Evolutionary conservation across 2,329 filamentous ascomycete genomes (phyloP).

Genomic region (Diaporthe aspalathi): DNA sequence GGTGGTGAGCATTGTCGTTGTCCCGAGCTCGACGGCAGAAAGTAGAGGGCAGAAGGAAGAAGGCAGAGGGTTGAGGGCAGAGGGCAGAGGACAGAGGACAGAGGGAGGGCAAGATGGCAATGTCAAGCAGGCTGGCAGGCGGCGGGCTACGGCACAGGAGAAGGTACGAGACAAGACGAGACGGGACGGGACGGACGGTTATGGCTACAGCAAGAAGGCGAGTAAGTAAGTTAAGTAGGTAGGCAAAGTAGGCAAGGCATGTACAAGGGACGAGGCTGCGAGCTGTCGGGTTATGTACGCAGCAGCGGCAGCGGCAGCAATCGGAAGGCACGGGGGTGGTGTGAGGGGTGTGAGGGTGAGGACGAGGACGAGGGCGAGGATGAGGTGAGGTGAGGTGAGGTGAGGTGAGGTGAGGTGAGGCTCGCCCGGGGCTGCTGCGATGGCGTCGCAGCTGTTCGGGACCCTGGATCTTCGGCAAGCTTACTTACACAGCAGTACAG

Average conservation of each 20-base stretch:
- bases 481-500: too few relatives aligned
- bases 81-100: too few relatives aligned
- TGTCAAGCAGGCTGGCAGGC: too few relatives aligned
- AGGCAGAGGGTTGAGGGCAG: too few relatives aligned
- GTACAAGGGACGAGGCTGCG: too few relatives aligned
- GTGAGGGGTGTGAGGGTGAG: too few relatives aligned
- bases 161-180: background rate
- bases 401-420: conserved; percentile 1
- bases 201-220: background rate
- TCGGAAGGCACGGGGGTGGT: conserved; percentile 30
- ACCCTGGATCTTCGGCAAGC: too few relatives aligned
- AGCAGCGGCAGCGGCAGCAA: background rate
- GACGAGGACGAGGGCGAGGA: too few relatives aligned
- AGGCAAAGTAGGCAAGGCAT: too few relatives aligned
- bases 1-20: conserved; percentile 22
- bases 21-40: background rate
- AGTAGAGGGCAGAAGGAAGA: background rate
- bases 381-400: background rate
- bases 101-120: conserved; percentile 1
- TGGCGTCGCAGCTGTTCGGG: background rate
- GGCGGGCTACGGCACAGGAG: background rate
- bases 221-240: too few relatives aligned
- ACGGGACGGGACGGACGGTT: background rate
- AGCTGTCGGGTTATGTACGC: too few relatives aligned
- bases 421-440: background rate